Percentiles rank a stretch among this genome's conserved stretches.
These are phyloP conservation scores for Cladosporium colombiae DNA, from an alignment of 2,329 filamentous ascomycete genomes.

Conservation along the genomic window DNA sequence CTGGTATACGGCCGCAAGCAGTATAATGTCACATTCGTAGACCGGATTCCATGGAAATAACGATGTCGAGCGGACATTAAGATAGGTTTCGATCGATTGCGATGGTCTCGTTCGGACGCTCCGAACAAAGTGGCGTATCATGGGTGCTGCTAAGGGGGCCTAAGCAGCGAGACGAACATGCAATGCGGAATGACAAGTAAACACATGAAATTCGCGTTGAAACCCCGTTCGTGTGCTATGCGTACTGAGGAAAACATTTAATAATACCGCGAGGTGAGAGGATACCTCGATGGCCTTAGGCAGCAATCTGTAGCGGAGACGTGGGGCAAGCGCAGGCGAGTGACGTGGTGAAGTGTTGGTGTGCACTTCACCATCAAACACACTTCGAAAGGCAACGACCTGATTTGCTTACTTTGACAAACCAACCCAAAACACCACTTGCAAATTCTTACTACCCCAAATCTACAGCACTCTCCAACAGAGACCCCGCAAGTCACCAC, in stretches of 20 bases:
- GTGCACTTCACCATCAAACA: constrained; percentile 6
- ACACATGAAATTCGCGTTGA: neutral
- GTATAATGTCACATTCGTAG: neutral
- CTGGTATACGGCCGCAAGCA: neutral
- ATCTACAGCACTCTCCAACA: neutral
- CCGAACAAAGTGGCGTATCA: neutral
- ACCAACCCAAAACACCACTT: neutral
- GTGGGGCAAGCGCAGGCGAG: constrained; percentile 6
- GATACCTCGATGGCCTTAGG: neutral
- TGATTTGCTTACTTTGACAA: neutral
- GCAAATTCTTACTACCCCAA: neutral
- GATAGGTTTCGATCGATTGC: neutral
- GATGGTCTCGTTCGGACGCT: neutral
- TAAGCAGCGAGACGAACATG: neutral
- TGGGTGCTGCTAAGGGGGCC: neutral
- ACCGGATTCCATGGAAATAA: neutral
- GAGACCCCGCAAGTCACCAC: neutral
- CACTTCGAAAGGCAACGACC: neutral
- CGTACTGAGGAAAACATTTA: neutral
- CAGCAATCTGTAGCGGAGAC: neutral
- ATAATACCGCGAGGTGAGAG: no score
- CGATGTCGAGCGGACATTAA: neutral
- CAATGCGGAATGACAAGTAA: neutral
- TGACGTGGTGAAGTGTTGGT: constrained; percentile 4
- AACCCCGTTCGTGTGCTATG: no score